Evolutionary conservation across 192 early-diverging fungal genomes (phyloP), one percentile per base, ranked within the genome.

Genomic region (Coemansia sp.): DNA sequence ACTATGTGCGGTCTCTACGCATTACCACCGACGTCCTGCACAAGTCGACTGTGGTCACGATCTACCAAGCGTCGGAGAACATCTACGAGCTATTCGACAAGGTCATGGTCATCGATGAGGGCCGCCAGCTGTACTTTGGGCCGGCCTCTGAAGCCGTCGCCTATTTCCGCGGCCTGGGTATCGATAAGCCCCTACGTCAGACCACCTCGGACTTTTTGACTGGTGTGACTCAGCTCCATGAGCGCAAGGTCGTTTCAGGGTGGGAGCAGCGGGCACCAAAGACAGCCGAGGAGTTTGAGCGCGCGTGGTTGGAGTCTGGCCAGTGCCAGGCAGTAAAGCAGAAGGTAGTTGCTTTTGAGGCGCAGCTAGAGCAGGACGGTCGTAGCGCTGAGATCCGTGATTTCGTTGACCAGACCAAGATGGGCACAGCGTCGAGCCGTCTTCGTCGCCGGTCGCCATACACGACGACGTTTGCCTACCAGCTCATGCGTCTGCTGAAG

Each of bases 1-100:
- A 94, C 68, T 94, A 91, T 64, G 87, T 89, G 48, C 86, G 88
- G 32, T 89, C 86, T 14, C 84, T 94, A 29, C 88, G 93, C 50
- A 89, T 92, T 53, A 86, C 86, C 78, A 87, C 90, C 34, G 88
- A 93, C 62, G 84, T 91, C 29, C 74, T 89, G 57, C 76, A 88
- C 31, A 89, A 89, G 67, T 84, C 90, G 1, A 87, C 87, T 1
- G 62, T 91, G 19, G 84, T 85, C 7, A 87, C 87, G n/a, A 81
- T 89, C 51, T 89, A 89, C 77, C 93, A 94, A 75, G 90, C 91
- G 21, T 89, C 87, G 37, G 88, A 89, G 65, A 86, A 81, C 76
- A 89, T 91, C 62, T 87, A 87, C 77, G 55, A 82, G 37, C 73
- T 89, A 61, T 89, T 89, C 32, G 86, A 89, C 77, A 85, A 86